These are phyloP conservation scores for Tetracentron sinense DNA, from an alignment of 164 flowering plant genomes.

Conservation along the genomic window DNA sequence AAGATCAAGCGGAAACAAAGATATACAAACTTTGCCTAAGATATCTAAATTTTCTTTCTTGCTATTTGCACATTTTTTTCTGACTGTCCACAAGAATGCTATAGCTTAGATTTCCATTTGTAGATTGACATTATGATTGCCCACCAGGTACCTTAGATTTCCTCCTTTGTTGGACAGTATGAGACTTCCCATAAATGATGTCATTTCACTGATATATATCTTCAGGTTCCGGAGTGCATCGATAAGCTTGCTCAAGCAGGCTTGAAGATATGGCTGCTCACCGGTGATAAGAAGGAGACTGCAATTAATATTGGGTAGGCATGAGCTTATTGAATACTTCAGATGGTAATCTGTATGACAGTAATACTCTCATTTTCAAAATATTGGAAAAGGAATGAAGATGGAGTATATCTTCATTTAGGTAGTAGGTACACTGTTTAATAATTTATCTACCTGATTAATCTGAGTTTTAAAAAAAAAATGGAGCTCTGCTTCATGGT, in stretches of 20 bases:
- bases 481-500: too few species aligned
- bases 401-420: too few species aligned
- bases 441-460: too few species aligned
- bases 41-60: neutral
- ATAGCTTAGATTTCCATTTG: neutral
- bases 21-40: too few species aligned
- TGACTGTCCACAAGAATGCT: neutral
- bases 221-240: conserved; percentile 68
- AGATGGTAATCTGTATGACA: too few species aligned
- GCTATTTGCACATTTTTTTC: neutral
- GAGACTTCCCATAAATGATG: neutral
- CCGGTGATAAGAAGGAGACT: conserved; percentile 68
- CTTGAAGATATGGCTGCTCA: conserved; percentile 58
- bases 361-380: too few species aligned
- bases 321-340: neutral
- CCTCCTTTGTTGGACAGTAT: neutral
- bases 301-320: conserved; percentile 62
- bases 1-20: too few species aligned
- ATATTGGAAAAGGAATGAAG: too few species aligned
- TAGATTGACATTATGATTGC: neutral
- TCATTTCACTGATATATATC: neutral
- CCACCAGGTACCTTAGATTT: neutral
- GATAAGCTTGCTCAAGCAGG: conserved; percentile 76
- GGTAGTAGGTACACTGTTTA: too few species aligned
- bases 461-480: too few species aligned